phyloP scores from a whole-genome alignment of 2,329 filamentous ascomycete genomes.

The Magnaporthiopsis incrustans region DNA sequence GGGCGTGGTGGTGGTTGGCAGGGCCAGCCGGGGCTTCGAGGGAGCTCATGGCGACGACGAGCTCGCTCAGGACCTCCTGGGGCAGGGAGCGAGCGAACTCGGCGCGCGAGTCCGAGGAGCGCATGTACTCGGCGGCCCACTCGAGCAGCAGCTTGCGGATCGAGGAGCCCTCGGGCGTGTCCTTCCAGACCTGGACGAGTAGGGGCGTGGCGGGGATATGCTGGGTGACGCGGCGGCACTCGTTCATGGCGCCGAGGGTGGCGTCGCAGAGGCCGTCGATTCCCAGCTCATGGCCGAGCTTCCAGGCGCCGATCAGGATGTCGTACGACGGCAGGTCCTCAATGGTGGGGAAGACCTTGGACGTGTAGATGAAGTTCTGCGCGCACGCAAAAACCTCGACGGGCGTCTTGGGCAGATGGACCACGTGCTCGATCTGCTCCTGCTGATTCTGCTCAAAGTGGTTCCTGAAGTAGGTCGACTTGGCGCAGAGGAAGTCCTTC shows the following conservation, averaged over 20 bases:
- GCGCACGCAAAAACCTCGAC: conserved; percentile 45
- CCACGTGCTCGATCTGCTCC: conserved; percentile 38
- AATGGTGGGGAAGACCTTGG: conserved; percentile 33
- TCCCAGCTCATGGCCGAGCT: conserved; percentile 42
- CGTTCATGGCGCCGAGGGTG: conserved; percentile 48
- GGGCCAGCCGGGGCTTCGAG: conserved; percentile 30
- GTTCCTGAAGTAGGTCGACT: conserved; percentile 38
- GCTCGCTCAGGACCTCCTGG: conserved; percentile 53
- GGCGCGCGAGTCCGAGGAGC: conserved; percentile 44
- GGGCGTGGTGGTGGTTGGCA: not conserved
- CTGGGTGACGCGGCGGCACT: conserved; percentile 43
- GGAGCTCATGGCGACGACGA: conserved; percentile 54
- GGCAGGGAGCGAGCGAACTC: conserved; percentile 54
- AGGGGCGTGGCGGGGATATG: conserved; percentile 50
- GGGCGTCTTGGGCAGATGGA: conserved; percentile 39
- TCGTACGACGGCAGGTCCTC: conserved; percentile 43
- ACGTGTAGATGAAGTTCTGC: conserved; percentile 48
- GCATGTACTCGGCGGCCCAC: conserved; percentile 58
- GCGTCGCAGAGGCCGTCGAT: conserved; percentile 49
- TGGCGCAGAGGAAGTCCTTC: conserved; percentile 48
- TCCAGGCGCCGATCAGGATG: conserved; percentile 47
- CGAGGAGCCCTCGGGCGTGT: conserved; percentile 52
- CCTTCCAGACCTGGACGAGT: conserved; percentile 53
- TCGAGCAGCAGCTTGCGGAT: conserved; percentile 50
- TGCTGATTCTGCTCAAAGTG: conserved; percentile 30